Base-by-base conservation (phyloP, 139 green algal genomes). In the Pleodorina starrii region DNA sequence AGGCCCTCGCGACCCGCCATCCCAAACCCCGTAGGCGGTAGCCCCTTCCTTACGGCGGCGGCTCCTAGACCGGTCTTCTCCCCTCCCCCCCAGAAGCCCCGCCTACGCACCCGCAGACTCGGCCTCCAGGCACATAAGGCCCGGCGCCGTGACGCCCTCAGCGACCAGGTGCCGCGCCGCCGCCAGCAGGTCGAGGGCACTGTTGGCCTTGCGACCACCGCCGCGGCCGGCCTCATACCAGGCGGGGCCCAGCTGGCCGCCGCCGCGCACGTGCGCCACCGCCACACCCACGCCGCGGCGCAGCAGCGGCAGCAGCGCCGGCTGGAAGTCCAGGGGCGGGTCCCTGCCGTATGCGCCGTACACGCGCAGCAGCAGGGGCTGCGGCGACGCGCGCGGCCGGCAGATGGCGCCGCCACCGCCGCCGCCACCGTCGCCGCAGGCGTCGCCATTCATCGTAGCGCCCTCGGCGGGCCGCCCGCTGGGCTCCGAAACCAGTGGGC, bases 251-350 rank as follows among this genome's bases (percentile, higher is more conserved):
- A 82, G 84, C 5, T 23, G 38, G n/a, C 84, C 84, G 38, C 89
- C 89, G 3, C 89, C 89, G 2, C 89, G 83, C 17, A 92, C 84
- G 54, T 92, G 89, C 16, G 84, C 83, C 50, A 92, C 76, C 32
- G 84, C 89, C 19, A 88, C 63, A 12, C 27, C 38, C 48, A 85
- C 63, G 7, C 87, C 87, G 23, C 66, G 66, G 14, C 35, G 59
- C 78, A 91, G 42, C 66, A 91, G 78, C 60, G 59, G 59, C 57
- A 42, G 42, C 63, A 78, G 29, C n/a, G 57, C 32, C 4, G 80
- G 72, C 66, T 82, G 75, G 27, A 50, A 78, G 43, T 71, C 88
- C 19, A 85, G 42, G 42, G 40, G 10, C 0, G 68, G 46, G 4
- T 80, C 60, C 44, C 5, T 74, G 71, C 80, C 80, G 54, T 89